Evolutionary conservation across 139 green algal genomes (phyloP).

Genomic region (Chlorella sorokiniana): DNA sequence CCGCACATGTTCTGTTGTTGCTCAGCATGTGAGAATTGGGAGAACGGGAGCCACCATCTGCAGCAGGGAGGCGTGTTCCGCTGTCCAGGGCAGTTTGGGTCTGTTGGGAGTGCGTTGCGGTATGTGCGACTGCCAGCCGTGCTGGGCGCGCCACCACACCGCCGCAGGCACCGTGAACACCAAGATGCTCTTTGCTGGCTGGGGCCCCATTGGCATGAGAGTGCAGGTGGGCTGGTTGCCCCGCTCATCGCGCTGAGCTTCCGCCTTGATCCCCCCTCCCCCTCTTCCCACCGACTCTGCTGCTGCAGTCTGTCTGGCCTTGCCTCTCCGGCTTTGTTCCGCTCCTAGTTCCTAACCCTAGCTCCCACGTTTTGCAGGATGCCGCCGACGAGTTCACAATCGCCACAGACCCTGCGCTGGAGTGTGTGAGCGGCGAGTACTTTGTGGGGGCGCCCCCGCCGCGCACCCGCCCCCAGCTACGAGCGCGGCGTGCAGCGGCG

Average conservation of each 20-base stretch:
- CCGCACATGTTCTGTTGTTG: not conserved
- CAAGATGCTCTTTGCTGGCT: constrained; percentile 73
- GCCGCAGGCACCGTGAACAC: constrained; percentile 65
- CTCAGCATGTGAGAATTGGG: not conserved
- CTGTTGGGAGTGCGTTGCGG: not conserved
- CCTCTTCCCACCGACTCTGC: not conserved
- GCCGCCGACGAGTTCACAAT: constrained; percentile 62
- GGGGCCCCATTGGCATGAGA: constrained; percentile 69
- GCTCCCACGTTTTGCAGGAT: not conserved
- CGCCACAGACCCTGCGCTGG: constrained; percentile 39
- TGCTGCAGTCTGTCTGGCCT: not conserved
- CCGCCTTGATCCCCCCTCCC: not conserved
- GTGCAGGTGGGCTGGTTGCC: constrained; percentile 20
- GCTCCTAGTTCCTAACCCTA: not conserved
- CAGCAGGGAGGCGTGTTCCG: too few relatives aligned
- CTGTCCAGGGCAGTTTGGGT: not conserved
- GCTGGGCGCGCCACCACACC: not conserved
- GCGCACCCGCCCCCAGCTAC: not conserved
- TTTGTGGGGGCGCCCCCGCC: constrained; percentile 44
- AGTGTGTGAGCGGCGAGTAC: constrained; percentile 50
- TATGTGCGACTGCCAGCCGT: not conserved
- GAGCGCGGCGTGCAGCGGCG: constrained; percentile 13
- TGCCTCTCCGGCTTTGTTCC: not conserved
- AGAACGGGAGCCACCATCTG: too few relatives aligned
- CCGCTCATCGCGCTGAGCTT: not conserved